Conservation (phyloP, 2,329 filamentous ascomycete genomes). For the Fusarium transvaalense region DNA sequence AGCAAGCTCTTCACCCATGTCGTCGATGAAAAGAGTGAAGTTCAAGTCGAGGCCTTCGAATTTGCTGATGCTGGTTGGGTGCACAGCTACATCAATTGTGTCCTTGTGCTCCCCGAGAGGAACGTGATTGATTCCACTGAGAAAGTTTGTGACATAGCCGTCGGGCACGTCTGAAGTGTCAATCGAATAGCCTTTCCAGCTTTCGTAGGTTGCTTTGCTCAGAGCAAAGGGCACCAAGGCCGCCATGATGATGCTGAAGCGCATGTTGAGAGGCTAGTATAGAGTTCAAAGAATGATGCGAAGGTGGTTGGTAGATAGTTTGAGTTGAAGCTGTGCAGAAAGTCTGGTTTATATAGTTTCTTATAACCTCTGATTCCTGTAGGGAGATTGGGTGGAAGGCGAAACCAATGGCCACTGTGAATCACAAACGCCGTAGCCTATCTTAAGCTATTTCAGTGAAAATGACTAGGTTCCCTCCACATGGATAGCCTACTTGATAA, state of each 20-base stretch:
- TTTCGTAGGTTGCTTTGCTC: constrained; percentile 44
- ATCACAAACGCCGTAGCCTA: background rate
- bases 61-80: constrained; percentile 39
- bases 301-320: background rate
- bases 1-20: constrained; percentile 46
- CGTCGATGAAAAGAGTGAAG: constrained; percentile 36
- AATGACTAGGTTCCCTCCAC: background rate
- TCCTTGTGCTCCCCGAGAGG: constrained; percentile 43
- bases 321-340: background rate
- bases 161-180: constrained; percentile 31
- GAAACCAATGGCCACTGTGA: background rate
- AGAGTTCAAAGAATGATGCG: too few species aligned
- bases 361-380: background rate
- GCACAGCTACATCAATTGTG: constrained; percentile 46
- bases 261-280: constrained; percentile 8
- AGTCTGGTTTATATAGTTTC: constrained; percentile 1
- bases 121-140: constrained; percentile 40
- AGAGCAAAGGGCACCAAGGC: constrained; percentile 27
- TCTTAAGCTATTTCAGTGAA: too few species aligned
- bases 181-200: constrained; percentile 47
- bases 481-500: background rate
- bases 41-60: constrained; percentile 46
- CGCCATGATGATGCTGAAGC: constrained; percentile 5
- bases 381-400: background rate
- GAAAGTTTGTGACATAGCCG: constrained; percentile 26